phyloP scores from a whole-genome alignment of 106 monocot species.

The Hemerocallis citrina region DNA sequence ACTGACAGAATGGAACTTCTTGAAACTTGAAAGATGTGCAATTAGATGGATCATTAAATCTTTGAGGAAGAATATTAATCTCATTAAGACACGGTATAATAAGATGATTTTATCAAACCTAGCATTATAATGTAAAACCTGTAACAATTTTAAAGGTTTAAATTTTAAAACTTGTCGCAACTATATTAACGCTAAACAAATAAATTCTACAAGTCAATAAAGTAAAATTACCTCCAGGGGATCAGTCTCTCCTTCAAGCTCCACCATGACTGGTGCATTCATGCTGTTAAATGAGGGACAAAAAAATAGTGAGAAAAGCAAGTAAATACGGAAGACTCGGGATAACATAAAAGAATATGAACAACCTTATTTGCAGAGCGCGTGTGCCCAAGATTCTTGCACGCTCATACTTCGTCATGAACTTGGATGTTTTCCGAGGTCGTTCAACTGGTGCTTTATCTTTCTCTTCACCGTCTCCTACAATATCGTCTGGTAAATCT shows the following conservation, averaged over 20 bases:
- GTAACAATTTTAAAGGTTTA: too few species aligned
- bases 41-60: too few species aligned
- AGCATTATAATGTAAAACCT: too few species aligned
- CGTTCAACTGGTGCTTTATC: conserved; percentile 35
- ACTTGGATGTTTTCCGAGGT: conserved; percentile 64
- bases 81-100: too few species aligned
- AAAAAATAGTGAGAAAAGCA: not conserved
- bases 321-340: not conserved
- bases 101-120: too few species aligned
- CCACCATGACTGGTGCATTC: conserved; percentile 91
- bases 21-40: too few species aligned
- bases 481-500: conserved; percentile 52
- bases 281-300: conserved; percentile 41
- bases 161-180: too few species aligned
- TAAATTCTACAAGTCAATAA: too few species aligned
- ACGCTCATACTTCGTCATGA: conserved; percentile 79
- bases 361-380: conserved; percentile 70
- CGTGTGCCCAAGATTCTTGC: conserved; percentile 82
- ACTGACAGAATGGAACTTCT: too few species aligned
- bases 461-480: conserved; percentile 46
- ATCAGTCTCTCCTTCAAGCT: conserved; percentile 78
- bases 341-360: not conserved
- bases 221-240: conserved; percentile 62
- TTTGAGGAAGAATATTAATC: too few species aligned
- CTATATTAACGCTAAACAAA: too few species aligned